phyloP scores from a whole-genome alignment of 495 filamentous ascomycete genomes.

The Aspergillus nanangensis region DNA sequence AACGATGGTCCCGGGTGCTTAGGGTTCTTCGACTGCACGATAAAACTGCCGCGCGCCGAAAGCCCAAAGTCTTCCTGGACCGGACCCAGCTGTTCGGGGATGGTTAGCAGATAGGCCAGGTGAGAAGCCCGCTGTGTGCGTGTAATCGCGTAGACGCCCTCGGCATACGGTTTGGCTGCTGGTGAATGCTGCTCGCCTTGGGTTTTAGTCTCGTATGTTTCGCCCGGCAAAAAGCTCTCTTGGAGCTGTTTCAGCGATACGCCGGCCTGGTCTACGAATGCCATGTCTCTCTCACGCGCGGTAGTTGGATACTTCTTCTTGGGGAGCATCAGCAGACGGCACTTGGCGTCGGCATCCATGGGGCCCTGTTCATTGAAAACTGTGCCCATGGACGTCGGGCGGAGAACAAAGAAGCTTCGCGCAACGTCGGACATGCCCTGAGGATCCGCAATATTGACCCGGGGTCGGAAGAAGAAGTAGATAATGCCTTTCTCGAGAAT shows the following conservation, averaged over 20 bases:
- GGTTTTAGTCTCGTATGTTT: constrained; percentile 75
- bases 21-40: constrained; percentile 80
- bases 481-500: constrained; percentile 90
- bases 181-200: constrained; percentile 64
- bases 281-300: constrained; percentile 69
- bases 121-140: constrained; percentile 67
- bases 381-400: constrained; percentile 66
- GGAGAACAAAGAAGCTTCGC: constrained; percentile 77
- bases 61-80: constrained; percentile 78
- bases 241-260: constrained; percentile 66
- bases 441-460: constrained; percentile 70
- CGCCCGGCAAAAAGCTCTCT: constrained; percentile 61
- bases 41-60: constrained; percentile 66
- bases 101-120: constrained; percentile 76
- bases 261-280: constrained; percentile 77
- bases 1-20: constrained; percentile 58
- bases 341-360: constrained; percentile 55
- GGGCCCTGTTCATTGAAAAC: constrained; percentile 58
- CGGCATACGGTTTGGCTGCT: constrained; percentile 69
- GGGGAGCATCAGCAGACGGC: constrained; percentile 71
- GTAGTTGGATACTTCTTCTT: constrained; percentile 83
- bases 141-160: constrained; percentile 85
- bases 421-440: constrained; percentile 67
- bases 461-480: constrained; percentile 86
- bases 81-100: constrained; percentile 66